A percentile compares a stretch with the other conserved stretches of the same genome.
Conservation (phyloP, 2,329 filamentous ascomycete genomes). For the Basipetospora sp. region DNA sequence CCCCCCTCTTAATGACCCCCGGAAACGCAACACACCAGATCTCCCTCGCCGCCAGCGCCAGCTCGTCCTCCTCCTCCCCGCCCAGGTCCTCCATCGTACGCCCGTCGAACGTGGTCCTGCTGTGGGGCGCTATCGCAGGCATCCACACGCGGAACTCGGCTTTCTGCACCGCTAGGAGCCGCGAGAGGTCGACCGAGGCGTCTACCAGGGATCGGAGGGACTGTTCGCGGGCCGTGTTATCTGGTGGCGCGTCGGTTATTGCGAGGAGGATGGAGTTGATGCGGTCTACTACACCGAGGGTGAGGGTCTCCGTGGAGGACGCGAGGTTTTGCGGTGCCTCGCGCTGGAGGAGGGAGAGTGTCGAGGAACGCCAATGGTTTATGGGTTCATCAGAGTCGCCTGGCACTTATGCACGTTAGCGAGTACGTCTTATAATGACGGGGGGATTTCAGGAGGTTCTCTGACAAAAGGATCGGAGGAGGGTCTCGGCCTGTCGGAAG, state of each 20-base stretch:
- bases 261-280: constrained; percentile 12
- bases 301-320: constrained; percentile 31
- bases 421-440: constrained; percentile 1
- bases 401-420: too few species aligned
- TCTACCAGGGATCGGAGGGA: constrained; percentile 37
- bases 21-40: constrained; percentile 51
- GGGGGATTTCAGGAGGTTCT: neutral
- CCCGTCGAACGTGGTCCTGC: constrained; percentile 40
- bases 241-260: constrained; percentile 16
- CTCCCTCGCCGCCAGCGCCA: constrained; percentile 34
- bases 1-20: constrained; percentile 47
- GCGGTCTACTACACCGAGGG: constrained; percentile 31
- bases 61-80: constrained; percentile 47
- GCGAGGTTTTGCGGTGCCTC: constrained; percentile 33
- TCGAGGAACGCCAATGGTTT: constrained; percentile 54
- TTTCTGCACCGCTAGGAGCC: constrained; percentile 42
- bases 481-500: constrained; percentile 33
- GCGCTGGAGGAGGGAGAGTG: constrained; percentile 43
- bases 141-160: constrained; percentile 42
- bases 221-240: constrained; percentile 31
- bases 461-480: constrained; percentile 20
- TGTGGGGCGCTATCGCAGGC: constrained; percentile 38
- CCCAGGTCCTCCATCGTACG: constrained; percentile 52
- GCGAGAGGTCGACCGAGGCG: constrained; percentile 40
- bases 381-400: constrained; percentile 35